Conservation (phyloP, 2,329 filamentous ascomycete species). For the Colletotrichum musicola region DNA sequence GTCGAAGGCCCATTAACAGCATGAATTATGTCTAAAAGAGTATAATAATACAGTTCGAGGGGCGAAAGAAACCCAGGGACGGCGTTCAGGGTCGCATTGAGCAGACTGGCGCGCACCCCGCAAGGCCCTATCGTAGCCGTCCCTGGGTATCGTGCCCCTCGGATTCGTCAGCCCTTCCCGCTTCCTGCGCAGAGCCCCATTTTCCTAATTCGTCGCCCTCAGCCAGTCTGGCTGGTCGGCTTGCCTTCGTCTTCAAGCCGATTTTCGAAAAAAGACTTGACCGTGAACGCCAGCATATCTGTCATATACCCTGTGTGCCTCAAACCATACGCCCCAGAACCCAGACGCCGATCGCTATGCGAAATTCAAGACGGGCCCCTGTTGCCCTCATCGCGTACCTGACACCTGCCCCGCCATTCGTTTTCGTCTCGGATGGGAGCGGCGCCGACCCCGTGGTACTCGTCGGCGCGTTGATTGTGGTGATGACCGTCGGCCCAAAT, state of each 20-base stretch:
- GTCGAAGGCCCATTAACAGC: conserved; percentile 1
- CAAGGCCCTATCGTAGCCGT: conserved; percentile 4
- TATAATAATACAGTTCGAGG: conserved; percentile 18
- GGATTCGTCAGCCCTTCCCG: conserved; percentile 11
- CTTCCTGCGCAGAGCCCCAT: conserved; percentile 25
- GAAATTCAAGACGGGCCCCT: conserved; percentile 44
- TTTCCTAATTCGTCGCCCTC: not conserved
- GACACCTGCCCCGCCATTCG: conserved; percentile 14
- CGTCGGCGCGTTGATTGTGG: conserved; percentile 53
- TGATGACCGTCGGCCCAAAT: conserved; percentile 58
- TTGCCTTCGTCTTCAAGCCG: not conserved
- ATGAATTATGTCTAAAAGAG: not conserved
- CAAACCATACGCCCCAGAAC: conserved; percentile 41
- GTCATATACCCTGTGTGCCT: conserved; percentile 30
- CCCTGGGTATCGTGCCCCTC: conserved; percentile 35
- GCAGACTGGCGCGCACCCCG: not conserved
- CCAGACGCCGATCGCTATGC: conserved; percentile 57
- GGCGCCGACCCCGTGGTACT: conserved; percentile 42
- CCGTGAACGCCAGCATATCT: conserved; percentile 19
- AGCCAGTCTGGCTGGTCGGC: not conserved
- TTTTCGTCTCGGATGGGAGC: conserved; percentile 27
- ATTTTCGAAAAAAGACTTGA: not conserved
- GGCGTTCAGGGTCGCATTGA: conserved; percentile 4
- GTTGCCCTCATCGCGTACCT: conserved; percentile 29
- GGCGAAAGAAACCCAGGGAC: not conserved